phyloP scores from a whole-genome alignment of 139 green algal genomes.

The Coelastrella sp. region DNA sequence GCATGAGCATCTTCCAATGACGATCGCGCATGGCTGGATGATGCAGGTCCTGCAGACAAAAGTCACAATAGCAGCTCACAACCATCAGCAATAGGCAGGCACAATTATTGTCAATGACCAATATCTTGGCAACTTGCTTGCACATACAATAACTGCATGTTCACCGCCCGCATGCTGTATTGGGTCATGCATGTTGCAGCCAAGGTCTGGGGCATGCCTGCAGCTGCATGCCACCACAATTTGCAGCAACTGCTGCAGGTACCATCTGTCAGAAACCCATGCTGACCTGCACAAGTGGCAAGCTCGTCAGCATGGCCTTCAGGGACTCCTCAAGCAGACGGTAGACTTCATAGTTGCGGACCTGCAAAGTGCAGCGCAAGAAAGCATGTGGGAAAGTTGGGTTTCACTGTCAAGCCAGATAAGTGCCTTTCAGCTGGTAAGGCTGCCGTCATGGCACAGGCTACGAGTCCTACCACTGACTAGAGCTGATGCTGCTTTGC shows the following conservation, averaged over 20 bases:
- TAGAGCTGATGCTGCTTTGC: not conserved
- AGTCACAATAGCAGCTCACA: not conserved
- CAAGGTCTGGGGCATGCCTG: no score
- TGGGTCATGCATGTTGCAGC: no score
- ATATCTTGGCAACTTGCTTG: not conserved
- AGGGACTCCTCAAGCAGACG: conserved; percentile 83
- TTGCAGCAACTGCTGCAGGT: not conserved
- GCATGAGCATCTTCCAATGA: conserved; percentile 92
- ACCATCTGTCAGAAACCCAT: not conserved
- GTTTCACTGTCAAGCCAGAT: no score
- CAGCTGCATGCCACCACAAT: not conserved
- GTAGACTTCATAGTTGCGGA: conserved; percentile 86
- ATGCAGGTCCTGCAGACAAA: conserved; percentile 78
- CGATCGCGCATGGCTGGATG: conserved; percentile 91
- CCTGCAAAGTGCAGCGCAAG: conserved; percentile 26
- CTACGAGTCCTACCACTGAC: not conserved
- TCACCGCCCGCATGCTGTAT: no score
- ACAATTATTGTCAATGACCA: no score
- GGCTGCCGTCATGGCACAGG: no score
- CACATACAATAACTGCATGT: not conserved
- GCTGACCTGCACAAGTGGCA: conserved; percentile 82
- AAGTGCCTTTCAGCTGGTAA: no score
- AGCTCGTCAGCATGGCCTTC: conserved; percentile 88
- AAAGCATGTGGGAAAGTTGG: not conserved
- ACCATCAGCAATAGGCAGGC: not conserved